These are phyloP conservation scores for Penicillium janthinellum DNA, from an alignment of 2,329 filamentous ascomycete species.

Conservation along the genomic window DNA sequence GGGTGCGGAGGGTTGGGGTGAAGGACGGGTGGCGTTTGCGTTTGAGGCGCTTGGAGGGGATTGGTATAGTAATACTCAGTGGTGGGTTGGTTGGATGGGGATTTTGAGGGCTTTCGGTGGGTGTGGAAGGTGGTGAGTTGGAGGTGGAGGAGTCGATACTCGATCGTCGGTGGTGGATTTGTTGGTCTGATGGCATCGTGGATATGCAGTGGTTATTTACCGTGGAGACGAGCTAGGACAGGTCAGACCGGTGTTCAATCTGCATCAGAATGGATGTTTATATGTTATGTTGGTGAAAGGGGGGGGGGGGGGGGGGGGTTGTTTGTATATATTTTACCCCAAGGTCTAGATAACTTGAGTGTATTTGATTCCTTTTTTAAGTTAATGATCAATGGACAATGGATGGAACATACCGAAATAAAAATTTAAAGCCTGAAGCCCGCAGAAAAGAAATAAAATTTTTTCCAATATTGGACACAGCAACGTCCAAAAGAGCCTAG, in stretches of 20 bases:
- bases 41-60: background rate
- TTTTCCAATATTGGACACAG: no score
- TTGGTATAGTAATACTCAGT: no score
- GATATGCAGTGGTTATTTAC: background rate
- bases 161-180: background rate
- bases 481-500: no score
- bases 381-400: constrained; percentile 16
- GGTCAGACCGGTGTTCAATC: background rate
- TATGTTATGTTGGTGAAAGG: background rate
- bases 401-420: constrained; percentile 18
- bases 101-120: background rate
- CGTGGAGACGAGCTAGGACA: background rate
- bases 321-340: background rate
- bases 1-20: constrained; percentile 19
- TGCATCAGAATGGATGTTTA: background rate
- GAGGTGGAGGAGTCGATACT: background rate
- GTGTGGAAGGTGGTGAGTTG: background rate
- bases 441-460: no score
- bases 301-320: no score
- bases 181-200: background rate
- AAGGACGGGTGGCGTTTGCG: background rate
- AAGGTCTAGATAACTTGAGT: constrained; percentile 8
- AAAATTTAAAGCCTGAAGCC: background rate
- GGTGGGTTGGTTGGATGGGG: background rate
- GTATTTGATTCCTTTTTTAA: background rate